These are phyloP conservation scores for Fusarium tricinctum DNA, from an alignment of 2,329 filamentous ascomycete species.

Conservation along the genomic window DNA sequence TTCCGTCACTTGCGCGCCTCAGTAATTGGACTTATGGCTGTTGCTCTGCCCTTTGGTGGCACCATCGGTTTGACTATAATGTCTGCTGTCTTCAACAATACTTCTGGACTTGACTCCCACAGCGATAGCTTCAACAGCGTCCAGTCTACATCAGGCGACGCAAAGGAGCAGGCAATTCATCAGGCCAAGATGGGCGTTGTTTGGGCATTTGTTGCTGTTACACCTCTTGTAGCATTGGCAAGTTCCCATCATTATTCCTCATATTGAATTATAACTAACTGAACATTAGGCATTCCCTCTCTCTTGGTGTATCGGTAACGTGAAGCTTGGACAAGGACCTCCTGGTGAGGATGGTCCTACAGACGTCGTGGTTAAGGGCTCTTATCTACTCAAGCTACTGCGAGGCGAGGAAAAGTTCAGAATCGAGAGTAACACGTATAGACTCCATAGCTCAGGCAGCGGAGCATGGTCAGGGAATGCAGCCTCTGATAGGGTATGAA, in stretches of 20 bases:
- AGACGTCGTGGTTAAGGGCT: slow-evolving; percentile 50
- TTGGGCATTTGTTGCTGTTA: slow-evolving; percentile 73
- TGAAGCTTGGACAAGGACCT: slow-evolving; percentile 49
- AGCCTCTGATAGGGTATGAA: slow-evolving; percentile 2
- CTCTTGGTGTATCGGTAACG: slow-evolving; percentile 52
- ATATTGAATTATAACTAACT: slow-evolving; percentile 13
- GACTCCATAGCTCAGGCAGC: slow-evolving; percentile 33
- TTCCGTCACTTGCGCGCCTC: slow-evolving; percentile 70
- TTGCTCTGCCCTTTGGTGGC: slow-evolving; percentile 73
- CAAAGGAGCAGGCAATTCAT: slow-evolving; percentile 39
- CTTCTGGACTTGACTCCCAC: slow-evolving; percentile 49
- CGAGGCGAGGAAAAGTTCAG: slow-evolving; percentile 31
- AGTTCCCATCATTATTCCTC: slow-evolving; percentile 17
- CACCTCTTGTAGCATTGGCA: slow-evolving; percentile 68
- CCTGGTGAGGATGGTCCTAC: slow-evolving; percentile 48
- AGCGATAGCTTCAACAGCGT: slow-evolving; percentile 46
- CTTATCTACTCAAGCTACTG: slow-evolving; percentile 50
- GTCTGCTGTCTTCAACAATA: slow-evolving; percentile 77
- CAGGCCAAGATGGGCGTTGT: slow-evolving; percentile 67
- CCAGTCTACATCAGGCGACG: slow-evolving; percentile 28
- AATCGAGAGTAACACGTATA: slow-evolving; percentile 34
- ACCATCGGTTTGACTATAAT: slow-evolving; percentile 76
- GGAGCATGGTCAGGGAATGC: slow-evolving; percentile 17
- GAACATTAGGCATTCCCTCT: slow-evolving; percentile 46
- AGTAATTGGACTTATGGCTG: slow-evolving; percentile 71